These are phyloP conservation scores for Pestalotiopsis sp. DNA, from an alignment of 2,329 filamentous ascomycete genomes.

Conservation along the genomic window DNA sequence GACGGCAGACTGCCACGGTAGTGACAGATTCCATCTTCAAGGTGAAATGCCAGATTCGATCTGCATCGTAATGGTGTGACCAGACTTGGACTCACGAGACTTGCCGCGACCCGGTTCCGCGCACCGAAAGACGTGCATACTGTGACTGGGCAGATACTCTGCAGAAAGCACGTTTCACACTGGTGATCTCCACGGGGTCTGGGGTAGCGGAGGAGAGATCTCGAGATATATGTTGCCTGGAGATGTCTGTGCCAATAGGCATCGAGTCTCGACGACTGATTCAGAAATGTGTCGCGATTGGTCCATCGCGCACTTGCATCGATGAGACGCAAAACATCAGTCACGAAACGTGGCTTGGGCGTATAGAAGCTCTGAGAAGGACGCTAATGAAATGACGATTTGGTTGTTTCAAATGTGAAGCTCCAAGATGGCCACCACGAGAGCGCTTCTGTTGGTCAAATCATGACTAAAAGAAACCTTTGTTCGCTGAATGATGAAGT, in stretches of 20 bases:
- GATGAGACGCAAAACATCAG: background rate
- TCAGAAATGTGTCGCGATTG: slow-evolving; percentile 4
- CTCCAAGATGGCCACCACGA: background rate
- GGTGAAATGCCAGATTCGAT: background rate
- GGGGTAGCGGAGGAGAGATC: background rate
- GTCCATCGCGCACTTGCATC: slow-evolving; percentile 16
- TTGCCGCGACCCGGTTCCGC: background rate
- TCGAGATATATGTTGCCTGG: background rate
- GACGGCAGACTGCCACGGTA: background rate
- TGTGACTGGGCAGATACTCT: background rate
- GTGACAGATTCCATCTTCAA: background rate
- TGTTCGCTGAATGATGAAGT: background rate
- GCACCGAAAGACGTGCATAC: background rate
- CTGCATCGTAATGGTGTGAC: background rate
- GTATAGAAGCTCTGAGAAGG: background rate
- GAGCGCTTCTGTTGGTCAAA: background rate
- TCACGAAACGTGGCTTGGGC: slow-evolving; percentile 7
- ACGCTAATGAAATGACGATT: background rate
- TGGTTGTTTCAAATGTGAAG: background rate
- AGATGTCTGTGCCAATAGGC: background rate
- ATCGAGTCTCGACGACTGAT: background rate
- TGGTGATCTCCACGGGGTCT: background rate
- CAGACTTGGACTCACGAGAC: background rate
- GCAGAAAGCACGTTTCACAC: background rate
- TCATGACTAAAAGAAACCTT: background rate